Evolutionary conservation across 2,329 filamentous ascomycete species (phyloP).

Genomic region (Falciphora oryzae): DNA sequence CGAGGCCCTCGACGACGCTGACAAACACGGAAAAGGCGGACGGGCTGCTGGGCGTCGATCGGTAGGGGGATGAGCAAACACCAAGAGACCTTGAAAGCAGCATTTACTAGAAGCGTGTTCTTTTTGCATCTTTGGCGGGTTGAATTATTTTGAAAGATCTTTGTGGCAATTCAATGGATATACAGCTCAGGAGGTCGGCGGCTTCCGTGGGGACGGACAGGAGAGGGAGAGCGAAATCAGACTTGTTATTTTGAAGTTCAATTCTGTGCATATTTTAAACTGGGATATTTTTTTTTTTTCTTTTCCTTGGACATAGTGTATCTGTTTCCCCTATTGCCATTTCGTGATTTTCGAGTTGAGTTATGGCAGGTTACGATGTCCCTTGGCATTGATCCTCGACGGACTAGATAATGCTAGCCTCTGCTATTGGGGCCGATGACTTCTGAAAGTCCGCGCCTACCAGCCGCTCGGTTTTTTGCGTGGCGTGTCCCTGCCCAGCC

Average conservation of each 20-base stretch:
- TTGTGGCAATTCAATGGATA: background rate
- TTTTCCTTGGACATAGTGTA: background rate
- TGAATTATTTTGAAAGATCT: background rate
- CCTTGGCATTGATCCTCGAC: no score
- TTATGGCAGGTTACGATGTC: background rate
- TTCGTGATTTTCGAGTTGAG: background rate
- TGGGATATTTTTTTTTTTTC: background rate
- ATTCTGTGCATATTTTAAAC: constrained; percentile 1
- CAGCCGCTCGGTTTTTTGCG: no score
- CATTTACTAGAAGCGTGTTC: background rate
- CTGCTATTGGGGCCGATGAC: background rate
- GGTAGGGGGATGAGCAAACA: background rate
- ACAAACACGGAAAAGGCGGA: no score
- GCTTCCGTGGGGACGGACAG: background rate
- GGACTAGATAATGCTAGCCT: no score
- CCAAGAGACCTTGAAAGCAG: background rate
- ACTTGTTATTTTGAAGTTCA: background rate
- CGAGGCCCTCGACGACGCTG: no score
- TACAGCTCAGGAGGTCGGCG: background rate
- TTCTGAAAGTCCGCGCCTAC: background rate
- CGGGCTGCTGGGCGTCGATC: no score
- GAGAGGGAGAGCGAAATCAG: background rate
- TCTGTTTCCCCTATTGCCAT: background rate
- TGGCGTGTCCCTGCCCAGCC: no score
- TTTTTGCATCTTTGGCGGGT: background rate